Base-by-base conservation (phyloP, 139 green algal species). In the Volvox africanus region DNA sequence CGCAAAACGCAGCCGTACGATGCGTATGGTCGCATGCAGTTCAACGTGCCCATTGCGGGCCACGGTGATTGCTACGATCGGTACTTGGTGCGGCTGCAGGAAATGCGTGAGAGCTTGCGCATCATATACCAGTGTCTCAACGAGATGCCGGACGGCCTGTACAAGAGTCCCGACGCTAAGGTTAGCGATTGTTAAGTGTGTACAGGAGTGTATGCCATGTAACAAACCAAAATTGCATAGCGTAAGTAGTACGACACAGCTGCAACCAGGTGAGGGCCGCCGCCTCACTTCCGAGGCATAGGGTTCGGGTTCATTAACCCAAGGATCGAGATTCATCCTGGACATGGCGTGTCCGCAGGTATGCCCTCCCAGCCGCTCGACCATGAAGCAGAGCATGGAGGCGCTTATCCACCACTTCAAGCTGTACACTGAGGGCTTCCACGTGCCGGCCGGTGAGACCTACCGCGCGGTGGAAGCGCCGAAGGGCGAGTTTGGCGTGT, bases 381-480 rank as follows among this genome's bases (percentile, higher is more conserved):
- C 93, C 75, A 97, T 98, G 93, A 98, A 98, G 93, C 95, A 97
- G 92, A 96, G 91, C 82, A 98, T 98, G 96, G 96, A 98, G 93
- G 94, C 95, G 35, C 92, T 98, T 24, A 98, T 98, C 93, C 95
- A 98, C 89, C 96, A 99, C 93, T 99, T 99, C 93, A 99, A 99
- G 93, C 91, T 93, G 20, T 94, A 94, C 92, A 94, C 94, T 20
- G 94, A 96, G 93, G 94, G 94, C 86, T 95, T 95, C 91, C 94
- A 96, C 69, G 94, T 96, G 79, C 94, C 94, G 24, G 92, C 92
- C 28, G 92, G 92, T 30, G 92, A 88, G 79, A 91, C 87, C 18
- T 91, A 91, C 76, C 71, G 92, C 90, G 94, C 80, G 21, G 96
- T 98, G 84, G 96, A 98, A 88, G 96, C 96, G 22, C 96, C 96